Base-by-base conservation (phyloP, 2,329 filamentous ascomycete species). In the Fusarium sp. region DNA sequence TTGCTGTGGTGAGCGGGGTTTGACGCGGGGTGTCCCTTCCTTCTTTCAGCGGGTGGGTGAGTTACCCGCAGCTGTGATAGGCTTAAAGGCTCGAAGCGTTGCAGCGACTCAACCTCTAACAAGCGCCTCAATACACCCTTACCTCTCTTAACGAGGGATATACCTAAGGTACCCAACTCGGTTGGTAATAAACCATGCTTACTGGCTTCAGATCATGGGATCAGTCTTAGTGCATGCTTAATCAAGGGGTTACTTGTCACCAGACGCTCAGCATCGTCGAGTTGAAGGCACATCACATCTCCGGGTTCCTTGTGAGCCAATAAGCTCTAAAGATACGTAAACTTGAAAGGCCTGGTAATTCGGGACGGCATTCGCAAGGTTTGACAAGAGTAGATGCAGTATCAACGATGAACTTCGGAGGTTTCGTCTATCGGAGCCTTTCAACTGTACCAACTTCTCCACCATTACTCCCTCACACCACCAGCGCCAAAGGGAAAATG, bases 1-100 rank as follows among this genome's bases (percentile, higher is more conserved):
- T 71, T 57, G 70, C 70, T 53, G 58, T 56, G 62, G 57, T 52
- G 66, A 57, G 70, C 70, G 66, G 70, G 70, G 70, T 67, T 66
- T 61, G 70, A 73, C 70, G 70, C 70, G 70, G 70, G 70, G 70
- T 73, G 57, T 45, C 33, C 54, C 22, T 56, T 38, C 27, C 25
- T 65, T 42, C 36, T 56, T 47, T 55, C 50, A 62, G 49, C 45
- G 56, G 61, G 46, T 69, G 41, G 57, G 66, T 57, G 38, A 56
- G 20, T 15, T 14, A 18, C 27, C 20, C 6, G 17, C 7, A 7
- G 38, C 31, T 27, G 13, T 66, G 45, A 66, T 66, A 52, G 64
- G 64, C 63, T 31, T 25, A 10, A 3, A 22, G 7, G 18, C 41
- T 38, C 7, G 25, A n/a, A 59, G 50, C 42, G 55, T 44, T 45